These are phyloP conservation scores for Carex cristatella DNA, from an alignment of 176 grass and related monocot species.

Conservation along the genomic window DNA sequence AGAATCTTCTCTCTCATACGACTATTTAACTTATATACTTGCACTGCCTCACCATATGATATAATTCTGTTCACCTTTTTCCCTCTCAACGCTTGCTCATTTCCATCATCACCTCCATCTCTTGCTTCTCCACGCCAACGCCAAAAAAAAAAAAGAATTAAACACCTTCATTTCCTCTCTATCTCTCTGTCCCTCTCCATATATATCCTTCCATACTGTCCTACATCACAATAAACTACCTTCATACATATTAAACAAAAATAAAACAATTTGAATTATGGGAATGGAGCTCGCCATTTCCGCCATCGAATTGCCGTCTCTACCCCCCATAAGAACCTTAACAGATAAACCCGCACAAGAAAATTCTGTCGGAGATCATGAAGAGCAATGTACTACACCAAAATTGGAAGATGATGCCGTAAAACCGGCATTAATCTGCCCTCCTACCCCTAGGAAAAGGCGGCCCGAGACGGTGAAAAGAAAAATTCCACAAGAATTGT, in stretches of 20 bases:
- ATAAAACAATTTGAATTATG: constrained; percentile 31
- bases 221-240: not conserved
- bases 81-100: constrained; percentile 29
- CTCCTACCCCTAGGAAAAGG: constrained; percentile 56
- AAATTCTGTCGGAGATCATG: not conserved
- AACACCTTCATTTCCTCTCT: not conserved
- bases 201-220: constrained; percentile 14
- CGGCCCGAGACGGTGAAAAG: constrained; percentile 20
- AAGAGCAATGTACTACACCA: constrained; percentile 48
- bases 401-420: constrained; percentile 29
- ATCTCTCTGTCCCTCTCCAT: not conserved
- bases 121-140: constrained; percentile 23
- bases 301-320: constrained; percentile 34
- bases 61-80: constrained; percentile 64
- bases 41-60: constrained; percentile 37
- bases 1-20: constrained; percentile 22
- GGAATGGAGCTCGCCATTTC: constrained; percentile 35
- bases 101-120: constrained; percentile 62
- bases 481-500: constrained; percentile 43
- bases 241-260: not conserved
- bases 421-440: constrained; percentile 34
- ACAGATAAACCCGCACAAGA: not conserved
- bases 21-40: constrained; percentile 51
- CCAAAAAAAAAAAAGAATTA: constrained; percentile 5
- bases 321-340: constrained; percentile 34